Evolutionary conservation across 768 basidiomycete species (phyloP).

Genomic region (button mushroom (Agaricus bisporus)): DNA sequence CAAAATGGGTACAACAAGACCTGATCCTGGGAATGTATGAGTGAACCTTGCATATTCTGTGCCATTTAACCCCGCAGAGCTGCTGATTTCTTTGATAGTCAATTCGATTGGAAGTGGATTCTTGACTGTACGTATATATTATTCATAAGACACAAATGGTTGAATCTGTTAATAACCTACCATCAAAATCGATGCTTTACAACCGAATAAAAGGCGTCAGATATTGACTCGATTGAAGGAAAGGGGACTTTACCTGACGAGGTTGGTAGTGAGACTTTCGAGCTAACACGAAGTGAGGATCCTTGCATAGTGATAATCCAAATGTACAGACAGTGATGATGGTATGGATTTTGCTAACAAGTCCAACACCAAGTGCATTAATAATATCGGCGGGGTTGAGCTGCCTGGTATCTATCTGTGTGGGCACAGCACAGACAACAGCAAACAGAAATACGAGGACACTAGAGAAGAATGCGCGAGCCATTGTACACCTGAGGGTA

Average conservation of each 20-base stretch:
- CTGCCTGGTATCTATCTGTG: constrained; percentile 11
- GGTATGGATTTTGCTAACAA: constrained; percentile 33
- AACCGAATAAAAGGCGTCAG: not conserved
- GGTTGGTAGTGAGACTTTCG: constrained; percentile 28
- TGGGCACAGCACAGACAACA: constrained; percentile 17
- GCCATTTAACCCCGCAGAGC: constrained; percentile 44
- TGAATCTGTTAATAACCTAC: constrained; percentile 12
- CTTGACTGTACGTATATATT: constrained; percentile 20
- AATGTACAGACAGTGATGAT: constrained; percentile 29
- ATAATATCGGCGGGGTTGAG: constrained; percentile 27
- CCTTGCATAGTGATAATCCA: not conserved
- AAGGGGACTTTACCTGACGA: constrained; percentile 24
- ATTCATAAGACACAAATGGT: not conserved
- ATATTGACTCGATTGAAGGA: not conserved
- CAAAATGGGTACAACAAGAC: constrained; percentile 44
- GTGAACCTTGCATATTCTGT: constrained; percentile 53
- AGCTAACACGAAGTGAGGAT: constrained; percentile 19
- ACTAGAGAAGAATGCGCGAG: constrained; percentile 17
- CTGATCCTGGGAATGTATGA: constrained; percentile 46
- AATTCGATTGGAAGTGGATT: constrained; percentile 42
- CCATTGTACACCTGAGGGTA: not conserved
- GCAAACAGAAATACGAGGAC: constrained; percentile 21
- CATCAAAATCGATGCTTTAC: constrained; percentile 31
- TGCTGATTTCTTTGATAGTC: constrained; percentile 35
- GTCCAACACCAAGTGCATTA: constrained; percentile 30